Evolutionary conservation across 2,329 filamentous ascomycete genomes (phyloP), one percentile per base, ranked within the genome.

Genomic region (Lecanosticta acicola): DNA sequence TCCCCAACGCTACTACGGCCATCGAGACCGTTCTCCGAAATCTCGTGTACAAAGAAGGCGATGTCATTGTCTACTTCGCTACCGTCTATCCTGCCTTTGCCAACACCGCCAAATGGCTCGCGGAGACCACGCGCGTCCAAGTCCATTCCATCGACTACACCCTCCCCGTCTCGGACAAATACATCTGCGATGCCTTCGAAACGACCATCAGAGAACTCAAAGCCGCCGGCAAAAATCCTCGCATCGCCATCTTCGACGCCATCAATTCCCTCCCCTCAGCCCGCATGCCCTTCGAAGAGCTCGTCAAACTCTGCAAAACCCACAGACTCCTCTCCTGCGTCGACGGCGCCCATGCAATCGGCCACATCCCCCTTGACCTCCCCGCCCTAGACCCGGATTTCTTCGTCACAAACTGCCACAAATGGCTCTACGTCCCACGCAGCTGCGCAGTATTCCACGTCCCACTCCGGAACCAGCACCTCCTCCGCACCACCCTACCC

Each of bases 331-430:
- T 91, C 46, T 90, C 84, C 56, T 71, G 87, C 14, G 72, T 96
- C 26, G 91, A 96, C 63, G 90, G 80, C 11, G 90, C 90, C 0
- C 91, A 96, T 66, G 84, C 84, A 1, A 70, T 94, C 19, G 91
- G 91, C 1, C 84, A 93, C 66, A 74, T 95, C 5, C 72, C 76
- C 1, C 65, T 95, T 4, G 79, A 94, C 64, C 67, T 95, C 8
- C 52, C 62, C 0, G 65, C 68, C 7, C 69, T 88, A 2, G 78
- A 89, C 51, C 82, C 87, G 0, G 90, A 96, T 65, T 96, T 94
- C 68, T 87, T 94, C 60, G 77, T 90, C 8, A 84, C 76, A 46
- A 96, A 95, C 65, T 87, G 82, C 57, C 87, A 94, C 71, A 94
- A 94, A 63, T 96, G 90, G 90, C 79, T 95, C 7, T 83, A 80